A percentile compares a stretch with the other conserved stretches of the same genome.
Evolutionary conservation across 306 rosid species (phyloP).

Genomic region (Carpinus fangiana): DNA sequence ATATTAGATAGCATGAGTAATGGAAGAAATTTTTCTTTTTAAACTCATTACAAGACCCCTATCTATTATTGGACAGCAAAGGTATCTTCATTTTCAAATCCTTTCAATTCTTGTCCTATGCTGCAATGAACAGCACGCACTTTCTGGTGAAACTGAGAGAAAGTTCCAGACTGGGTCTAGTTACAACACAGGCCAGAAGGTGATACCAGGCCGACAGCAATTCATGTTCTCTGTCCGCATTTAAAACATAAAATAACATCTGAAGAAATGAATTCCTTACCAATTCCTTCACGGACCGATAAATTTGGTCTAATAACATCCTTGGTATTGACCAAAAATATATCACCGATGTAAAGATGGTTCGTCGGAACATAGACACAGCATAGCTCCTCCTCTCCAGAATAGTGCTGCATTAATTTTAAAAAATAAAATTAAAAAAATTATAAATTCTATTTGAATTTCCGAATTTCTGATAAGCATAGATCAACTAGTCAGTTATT

Average conservation of each 20-base stretch:
- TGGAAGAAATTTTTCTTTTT: not conserved
- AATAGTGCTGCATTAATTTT: constrained; percentile 51
- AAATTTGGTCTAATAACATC: constrained; percentile 85
- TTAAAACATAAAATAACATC: constrained; percentile 22
- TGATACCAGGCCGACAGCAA: constrained; percentile 5
- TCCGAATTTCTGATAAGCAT: constrained; percentile 8
- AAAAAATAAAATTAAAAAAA: constrained; percentile 4
- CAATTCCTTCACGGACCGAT: constrained; percentile 93
- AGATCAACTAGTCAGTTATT: not conserved
- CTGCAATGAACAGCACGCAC: not conserved
- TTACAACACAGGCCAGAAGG: not conserved
- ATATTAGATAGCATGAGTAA: not conserved
- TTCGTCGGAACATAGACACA: constrained; percentile 93
- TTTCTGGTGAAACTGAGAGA: not conserved
- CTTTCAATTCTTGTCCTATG: not conserved
- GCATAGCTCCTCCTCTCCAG: constrained; percentile 86
- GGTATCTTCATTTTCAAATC: not conserved
- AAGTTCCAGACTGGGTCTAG: constrained; percentile 7
- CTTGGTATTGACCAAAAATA: constrained; percentile 65
- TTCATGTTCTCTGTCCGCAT: not conserved
- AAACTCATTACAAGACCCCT: constrained; percentile 8
- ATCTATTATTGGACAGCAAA: not conserved
- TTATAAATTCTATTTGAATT: constrained; percentile 11
- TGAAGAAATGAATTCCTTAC: constrained; percentile 45
- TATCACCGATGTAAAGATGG: constrained; percentile 90